Conservation (phyloP, 1,284 basidiomycete genomes). For the Ustilago crameri region DNA sequence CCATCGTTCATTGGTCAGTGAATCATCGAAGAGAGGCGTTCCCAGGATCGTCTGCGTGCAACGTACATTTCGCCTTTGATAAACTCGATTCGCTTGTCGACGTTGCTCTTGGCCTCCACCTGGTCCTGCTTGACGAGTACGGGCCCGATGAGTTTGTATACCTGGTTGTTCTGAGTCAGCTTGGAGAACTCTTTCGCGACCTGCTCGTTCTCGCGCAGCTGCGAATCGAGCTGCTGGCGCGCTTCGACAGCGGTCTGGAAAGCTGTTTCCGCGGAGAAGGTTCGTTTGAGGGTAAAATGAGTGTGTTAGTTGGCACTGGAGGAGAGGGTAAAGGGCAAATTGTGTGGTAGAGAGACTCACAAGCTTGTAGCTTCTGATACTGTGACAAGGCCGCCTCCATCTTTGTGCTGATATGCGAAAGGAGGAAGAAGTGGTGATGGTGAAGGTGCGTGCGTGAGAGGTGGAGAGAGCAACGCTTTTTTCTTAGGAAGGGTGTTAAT, state of each 20-base stretch:
- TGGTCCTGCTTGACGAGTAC: conserved; percentile 91
- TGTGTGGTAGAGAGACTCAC: conserved; percentile 11
- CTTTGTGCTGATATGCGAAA: neutral
- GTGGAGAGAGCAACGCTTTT: conserved; percentile 10
- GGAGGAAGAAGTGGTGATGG: neutral
- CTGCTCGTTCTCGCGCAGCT: conserved; percentile 88
- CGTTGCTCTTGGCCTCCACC: conserved; percentile 85
- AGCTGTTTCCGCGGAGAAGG: conserved; percentile 14
- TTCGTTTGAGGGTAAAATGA: no score
- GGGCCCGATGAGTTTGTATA: conserved; percentile 93
- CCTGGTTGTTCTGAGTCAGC: conserved; percentile 79
- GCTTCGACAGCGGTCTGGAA: conserved; percentile 58
- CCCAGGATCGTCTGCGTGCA: neutral
- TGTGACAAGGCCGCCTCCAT: conserved; percentile 49
- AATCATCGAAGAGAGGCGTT: neutral
- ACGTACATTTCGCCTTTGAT: conserved; percentile 88
- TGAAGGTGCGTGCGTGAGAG: neutral
- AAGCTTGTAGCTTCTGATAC: conserved; percentile 52
- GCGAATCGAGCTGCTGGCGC: conserved; percentile 70
- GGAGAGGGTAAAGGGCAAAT: neutral
- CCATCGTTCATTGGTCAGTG: no score
- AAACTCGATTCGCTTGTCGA: conserved; percentile 90
- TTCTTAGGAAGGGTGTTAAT: no score
- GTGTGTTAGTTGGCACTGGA: no score
- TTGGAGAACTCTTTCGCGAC: conserved; percentile 92